Evolutionary conservation across 176 grass and related monocot genomes (phyloP).

Genomic region (Echinochloa phyllopogon): DNA sequence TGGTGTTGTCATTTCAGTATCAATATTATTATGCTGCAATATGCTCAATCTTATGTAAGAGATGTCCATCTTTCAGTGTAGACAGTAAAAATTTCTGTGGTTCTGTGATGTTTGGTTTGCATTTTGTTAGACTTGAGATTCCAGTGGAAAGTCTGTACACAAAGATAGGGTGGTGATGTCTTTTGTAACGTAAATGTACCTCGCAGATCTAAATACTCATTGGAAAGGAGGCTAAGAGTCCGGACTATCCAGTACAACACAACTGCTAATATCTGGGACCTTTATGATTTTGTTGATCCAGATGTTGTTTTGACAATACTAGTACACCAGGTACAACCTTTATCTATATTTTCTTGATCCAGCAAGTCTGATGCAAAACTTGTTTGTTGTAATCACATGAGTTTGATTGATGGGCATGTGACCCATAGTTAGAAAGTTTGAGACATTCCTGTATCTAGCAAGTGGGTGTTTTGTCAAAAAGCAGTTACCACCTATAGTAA

Average conservation of each 20-base stretch:
- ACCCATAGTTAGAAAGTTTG: conserved; percentile 4
- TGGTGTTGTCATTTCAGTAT: neutral
- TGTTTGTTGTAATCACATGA: conserved; percentile 25
- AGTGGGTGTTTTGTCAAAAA: conserved; percentile 9
- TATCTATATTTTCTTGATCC: neutral
- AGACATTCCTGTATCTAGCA: conserved; percentile 25
- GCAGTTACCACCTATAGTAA: neutral
- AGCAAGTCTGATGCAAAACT: conserved; percentile 21
- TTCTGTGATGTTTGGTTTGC: conserved; percentile 14
- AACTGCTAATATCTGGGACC: conserved; percentile 84
- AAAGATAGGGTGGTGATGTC: conserved; percentile 13
- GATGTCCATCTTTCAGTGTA: conserved; percentile 22
- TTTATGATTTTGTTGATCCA: conserved; percentile 93
- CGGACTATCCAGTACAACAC: conserved; percentile 81
- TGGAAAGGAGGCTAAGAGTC: conserved; percentile 88
- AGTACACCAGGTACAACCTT: conserved; percentile 81
- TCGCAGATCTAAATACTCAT: conserved; percentile 72
- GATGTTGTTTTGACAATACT: conserved; percentile 89
- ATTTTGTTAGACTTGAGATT: conserved; percentile 32
- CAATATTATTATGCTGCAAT: conserved; percentile 14
- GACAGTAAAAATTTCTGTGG: neutral
- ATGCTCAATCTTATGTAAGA: neutral
- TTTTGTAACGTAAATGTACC: conserved; percentile 40
- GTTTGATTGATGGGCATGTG: conserved; percentile 18
- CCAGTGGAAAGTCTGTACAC: conserved; percentile 8